phyloP scores from a whole-genome alignment of 805 yeast species.

The Yarrowia keelungensis region DNA sequence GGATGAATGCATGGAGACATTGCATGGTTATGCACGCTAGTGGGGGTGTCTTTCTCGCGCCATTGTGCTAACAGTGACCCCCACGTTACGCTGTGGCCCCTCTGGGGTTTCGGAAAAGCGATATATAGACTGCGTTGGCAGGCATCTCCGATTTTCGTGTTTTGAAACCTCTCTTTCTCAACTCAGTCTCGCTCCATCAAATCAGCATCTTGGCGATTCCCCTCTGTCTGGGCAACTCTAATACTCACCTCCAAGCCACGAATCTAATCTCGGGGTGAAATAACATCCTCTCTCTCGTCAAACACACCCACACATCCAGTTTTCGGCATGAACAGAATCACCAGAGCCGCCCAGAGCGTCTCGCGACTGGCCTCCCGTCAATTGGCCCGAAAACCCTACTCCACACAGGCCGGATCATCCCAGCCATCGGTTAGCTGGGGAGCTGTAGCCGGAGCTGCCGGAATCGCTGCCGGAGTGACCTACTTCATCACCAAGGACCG shows the following conservation, averaged over 20 bases:
- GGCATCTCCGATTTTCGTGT: too few relatives aligned
- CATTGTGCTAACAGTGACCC: constrained; percentile 3
- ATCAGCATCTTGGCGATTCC: background rate
- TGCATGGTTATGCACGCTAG: constrained; percentile 28
- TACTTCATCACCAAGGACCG: constrained; percentile 14
- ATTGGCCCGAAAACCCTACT: constrained; percentile 7
- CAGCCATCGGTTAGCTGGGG: constrained; percentile 23
- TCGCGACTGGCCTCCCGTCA: constrained; percentile 31
- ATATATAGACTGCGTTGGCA: background rate
- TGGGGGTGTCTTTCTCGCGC: constrained; percentile 27
- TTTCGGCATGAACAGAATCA: constrained; percentile 30
- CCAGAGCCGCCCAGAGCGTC: constrained; percentile 34
- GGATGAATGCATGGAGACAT: background rate
- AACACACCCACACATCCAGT: background rate
- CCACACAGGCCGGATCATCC: constrained; percentile 26
- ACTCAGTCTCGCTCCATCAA: too few relatives aligned
- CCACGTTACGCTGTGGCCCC: background rate
- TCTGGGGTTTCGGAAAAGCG: background rate
- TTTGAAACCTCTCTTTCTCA: too few relatives aligned
- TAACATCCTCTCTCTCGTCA: background rate
- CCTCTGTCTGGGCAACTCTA: constrained; percentile 16
- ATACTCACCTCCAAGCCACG: constrained; percentile 28
- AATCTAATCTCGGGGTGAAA: constrained; percentile 14
- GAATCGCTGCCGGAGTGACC: constrained; percentile 29
- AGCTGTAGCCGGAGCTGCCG: constrained; percentile 27